Evolutionary conservation across 257 asterid genomes (phyloP).

Genomic region (Henckelia pumila): DNA sequence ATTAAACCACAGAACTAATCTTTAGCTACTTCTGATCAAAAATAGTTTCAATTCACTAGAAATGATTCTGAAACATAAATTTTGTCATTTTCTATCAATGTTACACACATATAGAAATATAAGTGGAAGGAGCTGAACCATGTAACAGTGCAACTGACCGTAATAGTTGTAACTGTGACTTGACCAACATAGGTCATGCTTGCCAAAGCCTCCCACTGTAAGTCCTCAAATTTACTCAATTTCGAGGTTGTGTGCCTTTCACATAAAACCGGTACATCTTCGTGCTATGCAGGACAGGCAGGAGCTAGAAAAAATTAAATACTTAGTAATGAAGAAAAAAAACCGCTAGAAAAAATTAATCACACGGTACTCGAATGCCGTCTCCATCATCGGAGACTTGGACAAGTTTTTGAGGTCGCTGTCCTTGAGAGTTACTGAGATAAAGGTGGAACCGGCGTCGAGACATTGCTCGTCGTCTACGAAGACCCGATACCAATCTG

Average conservation of each 20-base stretch:
- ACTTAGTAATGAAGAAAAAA: not conserved
- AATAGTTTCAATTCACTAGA: too few relatives aligned
- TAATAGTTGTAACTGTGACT: slow-evolving; percentile 93
- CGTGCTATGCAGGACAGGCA: slow-evolving; percentile 44
- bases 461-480: too few relatives aligned
- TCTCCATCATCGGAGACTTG: slow-evolving; percentile 97
- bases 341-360: not conserved
- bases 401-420: slow-evolving; percentile 92
- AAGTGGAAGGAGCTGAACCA: too few relatives aligned
- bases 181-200: slow-evolving; percentile 98
- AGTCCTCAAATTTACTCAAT: slow-evolving; percentile 77
- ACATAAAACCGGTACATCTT: slow-evolving; percentile 85
- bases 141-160: slow-evolving; percentile 97
- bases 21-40: too few relatives aligned
- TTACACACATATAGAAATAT: too few relatives aligned
- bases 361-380: slow-evolving; percentile 65
- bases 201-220: slow-evolving; percentile 92
- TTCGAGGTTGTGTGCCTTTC: slow-evolving; percentile 97
- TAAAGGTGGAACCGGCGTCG: slow-evolving; percentile 74
- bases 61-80: too few relatives aligned
- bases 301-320: slow-evolving; percentile 13
- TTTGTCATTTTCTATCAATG: too few relatives aligned
- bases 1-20: too few relatives aligned
- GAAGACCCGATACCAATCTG: too few relatives aligned
- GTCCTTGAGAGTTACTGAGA: slow-evolving; percentile 75